Base-by-base conservation (phyloP, 805 yeast species). In the Clavispora vitiphila region DNA sequence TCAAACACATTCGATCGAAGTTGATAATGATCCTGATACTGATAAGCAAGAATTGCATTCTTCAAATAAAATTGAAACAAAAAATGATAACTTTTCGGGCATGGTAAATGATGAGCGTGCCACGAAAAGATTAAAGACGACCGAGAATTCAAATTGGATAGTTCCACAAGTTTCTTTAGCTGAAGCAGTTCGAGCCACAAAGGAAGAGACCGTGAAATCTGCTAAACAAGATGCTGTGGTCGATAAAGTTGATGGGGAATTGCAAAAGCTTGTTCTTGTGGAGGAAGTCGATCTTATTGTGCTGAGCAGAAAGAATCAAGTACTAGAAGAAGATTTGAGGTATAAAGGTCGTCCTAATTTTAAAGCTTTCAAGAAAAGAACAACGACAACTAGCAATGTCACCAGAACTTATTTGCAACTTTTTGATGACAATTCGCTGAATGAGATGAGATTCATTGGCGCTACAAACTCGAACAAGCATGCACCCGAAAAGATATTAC, bases 391-490 rank as follows among this genome's bases (percentile, higher is more conserved):
- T 10, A 39, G 41, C 22, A 41, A 37, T 25, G 39, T 48, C 35
- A 48, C 52, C 8, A 20, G 55, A 29, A 43, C 52, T 2, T 50
- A 26, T 35, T 38, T 49, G 32, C 47, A 42, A 24, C 48, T 51
- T 5, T 44, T 40, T 8, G 46, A 44, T 27, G 39, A 45, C 27
- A 43, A 43, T 8, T 16, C 31, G 12, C 21, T 16, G n/a, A 32
- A 34, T 22, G 46, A 41, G 7, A 39, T 44, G 5, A 27, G 26
- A 6, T 49, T 49, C 30, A 18, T 36, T 5, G 41, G 39, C 16
- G 26, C 9, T 4, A 20, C 19, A 15, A 9, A 15, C 6, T 26
- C 30, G 4, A 5, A 4, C 16, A 34, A 35, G 10, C 26, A 8
- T 15, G 26, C 25, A 5, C 19, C 18, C 21, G 16, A 34, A 12